Conservation (phyloP, 2,329 filamentous ascomycete species). For the Verruconis gallopava region DNA sequence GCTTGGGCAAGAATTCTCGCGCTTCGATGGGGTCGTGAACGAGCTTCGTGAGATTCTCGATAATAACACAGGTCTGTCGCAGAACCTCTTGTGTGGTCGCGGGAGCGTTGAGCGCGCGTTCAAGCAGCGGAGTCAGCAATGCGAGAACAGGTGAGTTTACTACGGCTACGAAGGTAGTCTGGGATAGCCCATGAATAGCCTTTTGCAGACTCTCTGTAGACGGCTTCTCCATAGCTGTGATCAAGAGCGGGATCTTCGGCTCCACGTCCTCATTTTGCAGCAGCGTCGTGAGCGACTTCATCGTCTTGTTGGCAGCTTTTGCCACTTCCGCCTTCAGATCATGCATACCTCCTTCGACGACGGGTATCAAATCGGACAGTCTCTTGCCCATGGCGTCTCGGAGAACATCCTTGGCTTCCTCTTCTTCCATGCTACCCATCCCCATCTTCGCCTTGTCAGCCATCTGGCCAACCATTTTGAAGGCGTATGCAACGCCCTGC, state of each 20-base stretch:
- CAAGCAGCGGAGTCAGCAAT: slow-evolving; percentile 83
- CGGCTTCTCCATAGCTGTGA: slow-evolving; percentile 92
- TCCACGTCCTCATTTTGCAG: slow-evolving; percentile 95
- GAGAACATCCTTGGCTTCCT: slow-evolving; percentile 76
- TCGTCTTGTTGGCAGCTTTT: slow-evolving; percentile 84
- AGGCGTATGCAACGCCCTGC: slow-evolving; percentile 87
- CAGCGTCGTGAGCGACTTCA: slow-evolving; percentile 79
- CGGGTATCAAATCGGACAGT: slow-evolving; percentile 74
- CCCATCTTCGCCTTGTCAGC: slow-evolving; percentile 87
- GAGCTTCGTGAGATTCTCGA: slow-evolving; percentile 95
- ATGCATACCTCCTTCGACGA: slow-evolving; percentile 90
- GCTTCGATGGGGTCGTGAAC: slow-evolving; percentile 94
- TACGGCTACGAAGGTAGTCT: slow-evolving; percentile 95
- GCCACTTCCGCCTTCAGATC: slow-evolving; percentile 75
- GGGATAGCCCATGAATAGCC: slow-evolving; percentile 89
- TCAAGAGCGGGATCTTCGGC: slow-evolving; percentile 77
- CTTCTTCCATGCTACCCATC: slow-evolving; percentile 71
- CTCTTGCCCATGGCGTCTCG: slow-evolving; percentile 82
- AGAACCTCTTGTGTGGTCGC: slow-evolving; percentile 86
- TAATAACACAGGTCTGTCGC: slow-evolving; percentile 88
- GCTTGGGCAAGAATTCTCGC: slow-evolving; percentile 83
- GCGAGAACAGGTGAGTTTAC: slow-evolving; percentile 93
- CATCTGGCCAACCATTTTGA: slow-evolving; percentile 78
- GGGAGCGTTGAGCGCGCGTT: slow-evolving; percentile 85
- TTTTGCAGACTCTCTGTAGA: slow-evolving; percentile 81